phyloP scores from a whole-genome alignment of 495 filamentous ascomycete genomes.

The Cercophora newfieldiana region DNA sequence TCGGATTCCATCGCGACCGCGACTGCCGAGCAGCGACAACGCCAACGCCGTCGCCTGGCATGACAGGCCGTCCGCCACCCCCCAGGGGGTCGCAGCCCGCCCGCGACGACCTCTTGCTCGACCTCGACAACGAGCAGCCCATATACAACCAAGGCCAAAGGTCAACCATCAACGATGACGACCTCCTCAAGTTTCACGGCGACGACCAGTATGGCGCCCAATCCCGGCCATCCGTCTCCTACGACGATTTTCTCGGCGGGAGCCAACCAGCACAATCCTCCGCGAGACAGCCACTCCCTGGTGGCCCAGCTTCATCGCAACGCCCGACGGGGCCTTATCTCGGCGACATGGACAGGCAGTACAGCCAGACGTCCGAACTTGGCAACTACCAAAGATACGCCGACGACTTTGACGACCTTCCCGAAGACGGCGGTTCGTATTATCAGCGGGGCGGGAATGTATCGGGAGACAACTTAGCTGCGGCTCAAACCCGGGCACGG shows the following conservation, averaged over 20 bases:
- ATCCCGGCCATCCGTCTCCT: conserved; percentile 82
- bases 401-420: conserved; percentile 73
- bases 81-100: conserved; percentile 58
- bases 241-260: conserved; percentile 89
- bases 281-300: conserved; percentile 42
- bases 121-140: conserved; percentile 68
- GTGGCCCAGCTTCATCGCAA: conserved; percentile 37
- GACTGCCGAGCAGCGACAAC: conserved; percentile 29
- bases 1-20: conserved; percentile 34
- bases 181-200: conserved; percentile 68
- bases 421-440: conserved; percentile 71
- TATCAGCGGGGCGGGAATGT: conserved; percentile 62
- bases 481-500: conserved; percentile 64
- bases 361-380: conserved; percentile 82
- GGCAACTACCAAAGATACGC: conserved; percentile 90
- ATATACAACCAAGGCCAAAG: conserved; percentile 70
- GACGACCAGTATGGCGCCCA: conserved; percentile 63
- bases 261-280: conserved; percentile 42
- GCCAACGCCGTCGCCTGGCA: conserved; percentile 40
- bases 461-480: conserved; percentile 39
- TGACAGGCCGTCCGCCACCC: conserved; percentile 66
- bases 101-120: conserved; percentile 70
- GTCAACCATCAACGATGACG: conserved; percentile 74
- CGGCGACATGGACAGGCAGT: conserved; percentile 53
- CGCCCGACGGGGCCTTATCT: conserved; percentile 57